These are phyloP conservation scores for Sporothrix variecibatus DNA, from an alignment of 2,329 filamentous ascomycete species.

Conservation along the genomic window DNA sequence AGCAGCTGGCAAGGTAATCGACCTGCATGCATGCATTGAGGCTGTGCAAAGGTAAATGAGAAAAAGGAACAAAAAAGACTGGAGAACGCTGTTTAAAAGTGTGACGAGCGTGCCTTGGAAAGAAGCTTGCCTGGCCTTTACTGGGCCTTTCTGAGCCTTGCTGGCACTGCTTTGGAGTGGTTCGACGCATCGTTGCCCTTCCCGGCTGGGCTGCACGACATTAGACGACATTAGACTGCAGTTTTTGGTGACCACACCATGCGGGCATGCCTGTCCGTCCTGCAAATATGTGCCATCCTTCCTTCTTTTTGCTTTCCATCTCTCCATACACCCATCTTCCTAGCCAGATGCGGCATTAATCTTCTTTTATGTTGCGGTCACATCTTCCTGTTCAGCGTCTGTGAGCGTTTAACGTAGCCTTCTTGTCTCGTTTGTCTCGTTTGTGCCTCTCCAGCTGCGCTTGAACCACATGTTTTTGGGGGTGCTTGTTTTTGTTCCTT, in stretches of 20 bases:
- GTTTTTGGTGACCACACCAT: neutral
- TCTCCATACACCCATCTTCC: neutral
- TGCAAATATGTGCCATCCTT: neutral
- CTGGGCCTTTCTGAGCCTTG: neutral
- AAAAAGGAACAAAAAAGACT: neutral
- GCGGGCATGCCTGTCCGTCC: neutral
- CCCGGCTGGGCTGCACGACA: constrained; percentile 10
- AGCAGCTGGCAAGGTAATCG: neutral
- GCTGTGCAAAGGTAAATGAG: neutral
- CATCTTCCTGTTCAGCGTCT: neutral
- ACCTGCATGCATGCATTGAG: neutral
- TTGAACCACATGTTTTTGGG: neutral
- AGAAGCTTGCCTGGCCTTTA: constrained; percentile 1
- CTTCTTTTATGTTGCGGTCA: neutral
- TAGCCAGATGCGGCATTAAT: constrained; percentile 5
- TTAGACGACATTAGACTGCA: neutral
- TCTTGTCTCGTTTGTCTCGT: neutral
- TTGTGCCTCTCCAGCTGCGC: neutral
- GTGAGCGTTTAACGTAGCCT: neutral
- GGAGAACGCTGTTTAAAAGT: neutral
- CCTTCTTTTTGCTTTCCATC: neutral
- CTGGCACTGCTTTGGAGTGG: neutral
- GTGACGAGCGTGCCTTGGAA: neutral
- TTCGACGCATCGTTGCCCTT: constrained; percentile 6
- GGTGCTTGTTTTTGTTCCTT: neutral